These are phyloP conservation scores for Euphorbia peplus DNA, from an alignment of 345 rosid genomes.

Conservation along the genomic window DNA sequence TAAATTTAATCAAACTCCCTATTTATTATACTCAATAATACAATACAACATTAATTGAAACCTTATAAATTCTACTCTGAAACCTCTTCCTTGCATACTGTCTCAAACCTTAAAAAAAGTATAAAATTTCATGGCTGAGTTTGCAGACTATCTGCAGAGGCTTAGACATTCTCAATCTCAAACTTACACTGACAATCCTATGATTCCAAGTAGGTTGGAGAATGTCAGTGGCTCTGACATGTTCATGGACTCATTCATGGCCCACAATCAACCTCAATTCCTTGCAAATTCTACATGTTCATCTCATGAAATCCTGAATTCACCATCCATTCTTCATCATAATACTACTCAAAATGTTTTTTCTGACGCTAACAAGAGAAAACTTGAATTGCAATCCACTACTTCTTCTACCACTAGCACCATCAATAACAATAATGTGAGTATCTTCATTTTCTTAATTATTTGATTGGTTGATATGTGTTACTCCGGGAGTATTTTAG, in stretches of 20 bases:
- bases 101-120: not conserved
- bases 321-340: conserved; percentile 7
- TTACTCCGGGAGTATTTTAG: not conserved
- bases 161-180: conserved; percentile 17
- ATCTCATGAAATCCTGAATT: conserved; percentile 11
- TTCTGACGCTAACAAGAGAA: conserved; percentile 25
- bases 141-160: conserved; percentile 33
- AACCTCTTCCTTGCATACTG: not conserved
- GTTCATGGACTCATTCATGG: conserved; percentile 26
- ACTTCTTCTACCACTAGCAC: conserved; percentile 21
- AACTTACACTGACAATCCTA: conserved; percentile 22
- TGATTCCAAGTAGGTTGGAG: conserved; percentile 29
- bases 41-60: no score
- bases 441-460: not conserved
- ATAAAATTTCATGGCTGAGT: conserved; percentile 27
- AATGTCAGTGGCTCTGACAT: conserved; percentile 20
- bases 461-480: no score
- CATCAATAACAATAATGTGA: conserved; percentile 24
- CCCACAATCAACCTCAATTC: conserved; percentile 25
- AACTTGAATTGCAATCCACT: conserved; percentile 24
- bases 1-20: not conserved
- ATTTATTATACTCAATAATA: not conserved
- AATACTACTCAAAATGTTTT: no score
- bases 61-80: conserved; percentile 14
- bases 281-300: conserved; percentile 10